phyloP scores from a whole-genome alignment of 177 flowering plant species.

The Vitis hybrid region DNA sequence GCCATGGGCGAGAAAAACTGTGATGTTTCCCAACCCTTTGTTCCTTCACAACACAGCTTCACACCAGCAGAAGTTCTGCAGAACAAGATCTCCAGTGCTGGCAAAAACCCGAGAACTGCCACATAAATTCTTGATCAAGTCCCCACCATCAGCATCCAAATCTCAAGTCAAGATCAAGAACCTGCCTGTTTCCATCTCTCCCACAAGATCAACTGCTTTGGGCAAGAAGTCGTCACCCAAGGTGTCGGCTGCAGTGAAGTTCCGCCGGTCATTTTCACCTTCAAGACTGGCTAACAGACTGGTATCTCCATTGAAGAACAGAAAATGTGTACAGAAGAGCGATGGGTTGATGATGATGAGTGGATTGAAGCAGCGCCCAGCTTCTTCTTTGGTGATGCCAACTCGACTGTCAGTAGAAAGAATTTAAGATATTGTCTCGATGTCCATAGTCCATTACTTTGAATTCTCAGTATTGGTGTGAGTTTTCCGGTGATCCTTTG shows the following conservation, averaged over 20 bases:
- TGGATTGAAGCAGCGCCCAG: constrained; percentile 59
- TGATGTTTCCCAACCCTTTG: constrained; percentile 85
- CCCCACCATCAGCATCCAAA: constrained; percentile 56
- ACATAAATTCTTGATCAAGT: constrained; percentile 81
- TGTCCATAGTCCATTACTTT: constrained; percentile 19
- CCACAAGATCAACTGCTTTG: constrained; percentile 25
- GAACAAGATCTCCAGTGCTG: constrained; percentile 68
- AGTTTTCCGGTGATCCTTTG: no score
- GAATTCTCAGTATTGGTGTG: no score
- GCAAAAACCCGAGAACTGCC: constrained; percentile 47
- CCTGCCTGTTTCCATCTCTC: constrained; percentile 36
- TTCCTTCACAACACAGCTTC: constrained; percentile 54
- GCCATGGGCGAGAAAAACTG: constrained; percentile 91
- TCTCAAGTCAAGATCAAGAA: constrained; percentile 56
- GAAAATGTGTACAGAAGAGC: constrained; percentile 36
- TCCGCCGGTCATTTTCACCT: constrained; percentile 74
- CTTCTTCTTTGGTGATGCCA: constrained; percentile 13
- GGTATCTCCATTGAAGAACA: constrained; percentile 74
- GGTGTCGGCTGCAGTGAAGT: constrained; percentile 42
- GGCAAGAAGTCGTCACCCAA: constrained; percentile 36
- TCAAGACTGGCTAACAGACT: constrained; percentile 60
- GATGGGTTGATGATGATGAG: constrained; percentile 30
- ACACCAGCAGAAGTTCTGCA: constrained; percentile 49
- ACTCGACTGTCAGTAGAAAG: constrained; percentile 31
- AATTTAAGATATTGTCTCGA: constrained; percentile 30